phyloP scores from a whole-genome alignment of 2,329 filamentous ascomycete genomes.

The Trichophyton mentagrophytes region DNA sequence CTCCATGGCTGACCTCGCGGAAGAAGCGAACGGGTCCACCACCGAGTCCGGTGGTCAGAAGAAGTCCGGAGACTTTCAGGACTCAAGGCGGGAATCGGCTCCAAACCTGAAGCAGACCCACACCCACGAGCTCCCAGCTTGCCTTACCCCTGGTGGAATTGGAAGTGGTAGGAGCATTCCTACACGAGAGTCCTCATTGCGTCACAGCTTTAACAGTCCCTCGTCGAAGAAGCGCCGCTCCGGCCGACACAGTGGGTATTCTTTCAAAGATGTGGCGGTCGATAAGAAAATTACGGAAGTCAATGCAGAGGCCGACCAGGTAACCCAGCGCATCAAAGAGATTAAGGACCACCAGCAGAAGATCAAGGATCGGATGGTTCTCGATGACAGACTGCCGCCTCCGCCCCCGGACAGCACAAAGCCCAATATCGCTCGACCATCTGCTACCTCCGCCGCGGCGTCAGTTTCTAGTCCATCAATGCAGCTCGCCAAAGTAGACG shows the following conservation, averaged over 20 bases:
- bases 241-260: constrained; percentile 33
- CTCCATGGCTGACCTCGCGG: constrained; percentile 33
- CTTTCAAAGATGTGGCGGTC: constrained; percentile 27
- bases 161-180: constrained; percentile 48
- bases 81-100: constrained; percentile 11
- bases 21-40: constrained; percentile 19
- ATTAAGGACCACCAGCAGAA: constrained; percentile 45
- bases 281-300: constrained; percentile 28
- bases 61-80: not conserved
- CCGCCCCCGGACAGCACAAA: not conserved
- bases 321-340: constrained; percentile 45
- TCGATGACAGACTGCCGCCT: not conserved
- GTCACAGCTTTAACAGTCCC: constrained; percentile 41
- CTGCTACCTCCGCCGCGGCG: not conserved
- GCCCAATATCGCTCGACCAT: not conserved
- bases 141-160: constrained; percentile 24
- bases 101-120: constrained; percentile 27
- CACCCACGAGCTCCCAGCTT: constrained; percentile 17
- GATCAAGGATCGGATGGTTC: constrained; percentile 29
- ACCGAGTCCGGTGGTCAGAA: not conserved
- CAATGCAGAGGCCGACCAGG: constrained; percentile 40
- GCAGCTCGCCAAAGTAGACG: constrained; percentile 19
- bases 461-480: not conserved
- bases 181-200: constrained; percentile 53
- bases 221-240: constrained; percentile 43